These are phyloP conservation scores for Aspergillus saccharolyticus DNA, from an alignment of 495 filamentous ascomycete species.

Conservation along the genomic window DNA sequence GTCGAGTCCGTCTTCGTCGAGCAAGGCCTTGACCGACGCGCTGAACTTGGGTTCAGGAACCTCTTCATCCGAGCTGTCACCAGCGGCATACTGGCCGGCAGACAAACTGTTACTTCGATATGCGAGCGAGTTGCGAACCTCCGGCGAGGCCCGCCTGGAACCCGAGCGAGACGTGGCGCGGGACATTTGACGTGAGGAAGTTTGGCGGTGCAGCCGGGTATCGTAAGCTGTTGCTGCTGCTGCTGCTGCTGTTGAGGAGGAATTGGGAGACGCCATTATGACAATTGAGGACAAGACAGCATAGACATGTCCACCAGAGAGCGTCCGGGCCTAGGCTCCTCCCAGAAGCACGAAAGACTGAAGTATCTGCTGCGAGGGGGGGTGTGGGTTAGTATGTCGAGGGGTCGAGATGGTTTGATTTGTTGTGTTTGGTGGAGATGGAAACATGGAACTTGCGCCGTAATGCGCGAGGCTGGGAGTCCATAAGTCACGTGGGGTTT, in stretches of 20 bases:
- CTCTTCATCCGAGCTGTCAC: slow-evolving; percentile 72
- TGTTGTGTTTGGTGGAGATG: slow-evolving; percentile 15
- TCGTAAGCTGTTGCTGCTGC: slow-evolving; percentile 3
- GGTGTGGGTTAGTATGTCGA: neutral
- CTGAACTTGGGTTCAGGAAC: slow-evolving; percentile 75
- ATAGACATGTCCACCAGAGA: slow-evolving; percentile 15
- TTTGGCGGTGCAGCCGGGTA: slow-evolving; percentile 31
- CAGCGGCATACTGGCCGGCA: slow-evolving; percentile 37
- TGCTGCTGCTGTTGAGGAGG: slow-evolving; percentile 26
- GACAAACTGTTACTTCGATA: slow-evolving; percentile 19
- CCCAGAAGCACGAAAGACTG: neutral
- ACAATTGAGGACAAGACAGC: slow-evolving; percentile 14
- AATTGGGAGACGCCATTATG: slow-evolving; percentile 39
- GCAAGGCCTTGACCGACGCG: slow-evolving; percentile 69
- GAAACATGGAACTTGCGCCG: slow-evolving; percentile 6
- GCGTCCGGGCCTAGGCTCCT: neutral
- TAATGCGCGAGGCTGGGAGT: slow-evolving; percentile 23
- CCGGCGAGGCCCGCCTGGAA: slow-evolving; percentile 40
- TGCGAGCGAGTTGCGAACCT: slow-evolving; percentile 20
- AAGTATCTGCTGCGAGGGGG: slow-evolving; percentile 2
- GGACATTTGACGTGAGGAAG: slow-evolving; percentile 35
- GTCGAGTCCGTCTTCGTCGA: slow-evolving; percentile 58
- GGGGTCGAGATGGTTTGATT: slow-evolving; percentile 9
- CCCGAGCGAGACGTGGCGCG: slow-evolving; percentile 38
- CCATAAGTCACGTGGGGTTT: slow-evolving; percentile 12